Percentiles rank a stretch among this genome's conserved stretches.
Evolutionary conservation across 1,284 basidiomycete genomes (phyloP).

Genomic region (Rhodotorula sp.): DNA sequence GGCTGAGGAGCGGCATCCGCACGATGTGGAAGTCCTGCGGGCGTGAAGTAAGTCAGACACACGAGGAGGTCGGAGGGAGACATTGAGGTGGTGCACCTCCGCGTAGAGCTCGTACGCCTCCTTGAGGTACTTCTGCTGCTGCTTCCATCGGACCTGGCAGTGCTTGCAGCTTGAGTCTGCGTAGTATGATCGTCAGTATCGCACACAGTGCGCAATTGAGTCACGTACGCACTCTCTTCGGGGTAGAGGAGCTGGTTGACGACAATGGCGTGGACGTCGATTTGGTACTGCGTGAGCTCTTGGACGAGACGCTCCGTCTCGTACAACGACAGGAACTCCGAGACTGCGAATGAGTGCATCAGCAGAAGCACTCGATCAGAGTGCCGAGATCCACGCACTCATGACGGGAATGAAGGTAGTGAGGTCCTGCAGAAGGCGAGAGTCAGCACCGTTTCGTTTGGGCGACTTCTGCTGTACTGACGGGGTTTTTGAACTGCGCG

Average conservation of each 20-base stretch:
- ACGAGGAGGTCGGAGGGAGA: not conserved
- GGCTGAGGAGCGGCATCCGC: conserved; percentile 86
- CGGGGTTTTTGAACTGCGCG: conserved; percentile 97
- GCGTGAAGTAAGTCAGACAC: not conserved
- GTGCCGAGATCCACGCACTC: conserved; percentile 17
- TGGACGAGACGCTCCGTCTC: conserved; percentile 98
- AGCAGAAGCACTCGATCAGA: not conserved
- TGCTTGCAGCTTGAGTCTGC: conserved; percentile 85
- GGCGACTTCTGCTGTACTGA: conserved; percentile 51
- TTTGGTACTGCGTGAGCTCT: conserved; percentile 92
- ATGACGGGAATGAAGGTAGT: conserved; percentile 61
- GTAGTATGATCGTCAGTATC: not conserved
- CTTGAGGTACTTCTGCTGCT: conserved; percentile 94
- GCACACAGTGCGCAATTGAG: too few relatives aligned
- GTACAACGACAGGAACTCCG: conserved; percentile 76
- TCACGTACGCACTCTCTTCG: conserved; percentile 63
- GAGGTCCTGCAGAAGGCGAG: conserved; percentile 65
- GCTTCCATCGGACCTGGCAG: conserved; percentile 87
- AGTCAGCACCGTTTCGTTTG: too few relatives aligned
- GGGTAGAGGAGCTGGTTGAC: conserved; percentile 97
- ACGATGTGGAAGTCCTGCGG: conserved; percentile 88
- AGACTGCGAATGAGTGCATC: conserved; percentile 22
- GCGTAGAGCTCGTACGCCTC: conserved; percentile 89
- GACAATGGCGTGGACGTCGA: conserved; percentile 98
- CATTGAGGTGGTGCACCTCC: conserved; percentile 17